Conservation (phyloP, 805 yeast genomes). For the Teunomyces kruisii region DNA sequence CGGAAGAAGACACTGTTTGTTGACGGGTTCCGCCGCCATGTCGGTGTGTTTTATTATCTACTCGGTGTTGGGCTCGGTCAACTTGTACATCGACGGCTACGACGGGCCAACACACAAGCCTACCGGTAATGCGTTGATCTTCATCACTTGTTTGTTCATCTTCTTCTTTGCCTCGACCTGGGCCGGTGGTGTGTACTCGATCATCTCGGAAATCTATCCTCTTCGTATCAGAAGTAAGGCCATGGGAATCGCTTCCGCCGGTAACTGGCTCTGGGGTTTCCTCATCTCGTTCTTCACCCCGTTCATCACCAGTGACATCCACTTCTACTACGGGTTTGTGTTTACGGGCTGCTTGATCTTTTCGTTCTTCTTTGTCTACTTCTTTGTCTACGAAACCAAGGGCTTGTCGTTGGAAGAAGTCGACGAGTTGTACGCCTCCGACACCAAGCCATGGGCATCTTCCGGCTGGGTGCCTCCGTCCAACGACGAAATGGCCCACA, state of each 20-base stretch:
- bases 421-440: constrained; percentile 59
- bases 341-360: constrained; percentile 63
- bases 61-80: constrained; percentile 58
- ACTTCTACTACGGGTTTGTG: constrained; percentile 65
- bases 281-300: constrained; percentile 61
- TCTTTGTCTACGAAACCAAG: constrained; percentile 74
- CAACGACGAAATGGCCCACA: constrained; percentile 31
- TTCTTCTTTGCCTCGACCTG: constrained; percentile 72
- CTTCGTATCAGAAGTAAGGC: constrained; percentile 56
- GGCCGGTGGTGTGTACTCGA: constrained; percentile 70
- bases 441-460: constrained; percentile 40
- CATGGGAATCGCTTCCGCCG: constrained; percentile 29
- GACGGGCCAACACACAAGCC: constrained; percentile 41
- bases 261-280: constrained; percentile 30
- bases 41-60: constrained; percentile 56
- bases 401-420: constrained; percentile 82
- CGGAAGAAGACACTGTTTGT: constrained; percentile 50
- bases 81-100: constrained; percentile 41
- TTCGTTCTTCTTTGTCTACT: constrained; percentile 65
- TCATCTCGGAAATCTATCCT: constrained; percentile 69
- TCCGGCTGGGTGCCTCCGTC: constrained; percentile 51
- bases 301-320: constrained; percentile 56
- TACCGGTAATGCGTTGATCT: constrained; percentile 63
- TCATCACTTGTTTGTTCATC: constrained; percentile 62
- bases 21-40: constrained; percentile 50